Conservation (phyloP, 805 yeast species). For the Monosporozyma servazzii region DNA sequence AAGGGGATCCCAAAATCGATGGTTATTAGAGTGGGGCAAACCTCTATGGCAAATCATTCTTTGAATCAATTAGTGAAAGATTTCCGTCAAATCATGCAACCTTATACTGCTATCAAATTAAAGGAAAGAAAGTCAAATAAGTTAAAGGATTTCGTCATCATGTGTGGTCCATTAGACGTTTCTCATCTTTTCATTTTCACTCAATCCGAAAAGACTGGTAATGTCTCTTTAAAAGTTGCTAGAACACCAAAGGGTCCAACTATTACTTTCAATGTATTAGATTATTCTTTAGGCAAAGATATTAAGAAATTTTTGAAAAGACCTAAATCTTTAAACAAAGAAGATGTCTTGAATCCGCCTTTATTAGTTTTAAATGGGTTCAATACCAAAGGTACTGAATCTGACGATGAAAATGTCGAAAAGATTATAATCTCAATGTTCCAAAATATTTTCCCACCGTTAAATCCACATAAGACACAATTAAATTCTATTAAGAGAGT, state of each 20-base stretch:
- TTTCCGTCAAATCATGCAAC: slow-evolving; percentile 86
- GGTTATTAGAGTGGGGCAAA: slow-evolving; percentile 77
- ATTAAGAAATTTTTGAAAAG: slow-evolving; percentile 56
- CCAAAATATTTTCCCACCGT: slow-evolving; percentile 93
- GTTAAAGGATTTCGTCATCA: slow-evolving; percentile 88
- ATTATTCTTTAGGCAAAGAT: slow-evolving; percentile 77
- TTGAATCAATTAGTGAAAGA: slow-evolving; percentile 79
- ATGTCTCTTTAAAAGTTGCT: slow-evolving; percentile 72
- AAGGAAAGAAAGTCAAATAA: slow-evolving; percentile 81
- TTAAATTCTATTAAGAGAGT: slow-evolving; percentile 75
- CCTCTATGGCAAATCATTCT: slow-evolving; percentile 54
- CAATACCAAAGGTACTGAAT: slow-evolving; percentile 20
- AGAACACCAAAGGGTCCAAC: slow-evolving; percentile 94
- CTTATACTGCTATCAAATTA: slow-evolving; percentile 86
- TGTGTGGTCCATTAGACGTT: slow-evolving; percentile 96
- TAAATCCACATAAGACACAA: slow-evolving; percentile 74
- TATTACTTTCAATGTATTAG: slow-evolving; percentile 65
- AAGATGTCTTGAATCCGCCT: slow-evolving; percentile 74
- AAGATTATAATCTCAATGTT: slow-evolving; percentile 79
- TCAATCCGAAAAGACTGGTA: slow-evolving; percentile 69
- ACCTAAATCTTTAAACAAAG: slow-evolving; percentile 70
- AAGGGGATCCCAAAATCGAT: slow-evolving; percentile 82
- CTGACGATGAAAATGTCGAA: slow-evolving; percentile 47
- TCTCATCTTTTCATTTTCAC: slow-evolving; percentile 81
- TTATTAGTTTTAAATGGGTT: slow-evolving; percentile 90